Conservation (phyloP, 2,329 filamentous ascomycete genomes). For the Alternaria triticina region DNA sequence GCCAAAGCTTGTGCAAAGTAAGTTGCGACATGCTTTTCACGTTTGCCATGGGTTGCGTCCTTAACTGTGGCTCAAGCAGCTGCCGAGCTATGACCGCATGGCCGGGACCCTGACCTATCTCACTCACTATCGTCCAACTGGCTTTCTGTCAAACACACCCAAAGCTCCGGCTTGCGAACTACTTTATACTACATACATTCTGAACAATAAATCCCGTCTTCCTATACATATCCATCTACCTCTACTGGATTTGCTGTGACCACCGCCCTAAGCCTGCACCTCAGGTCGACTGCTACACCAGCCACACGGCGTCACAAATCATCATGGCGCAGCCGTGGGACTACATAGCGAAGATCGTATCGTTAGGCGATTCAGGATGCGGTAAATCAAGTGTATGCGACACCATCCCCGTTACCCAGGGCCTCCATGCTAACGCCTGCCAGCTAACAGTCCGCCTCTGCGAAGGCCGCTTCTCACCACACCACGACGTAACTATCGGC, state of each 20-base stretch:
- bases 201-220: neutral
- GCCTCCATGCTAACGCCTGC: constrained; percentile 15
- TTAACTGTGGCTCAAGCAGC: constrained; percentile 2
- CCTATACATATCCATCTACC: neutral
- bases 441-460: constrained; percentile 91
- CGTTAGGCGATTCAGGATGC: constrained; percentile 94
- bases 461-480: constrained; percentile 91
- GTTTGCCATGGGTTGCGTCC: neutral
- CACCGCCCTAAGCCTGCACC: neutral
- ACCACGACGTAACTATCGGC: constrained; percentile 96
- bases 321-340: constrained; percentile 78
- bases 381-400: constrained; percentile 77
- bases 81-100: constrained; percentile 28
- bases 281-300: neutral
- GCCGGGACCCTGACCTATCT: constrained; percentile 11
- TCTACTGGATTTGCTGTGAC: neutral
- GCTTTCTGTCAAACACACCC: constrained; percentile 1
- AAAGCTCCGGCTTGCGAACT: neutral
- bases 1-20: neutral
- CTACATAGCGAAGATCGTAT: constrained; percentile 98
- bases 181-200: neutral
- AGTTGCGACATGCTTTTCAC: neutral
- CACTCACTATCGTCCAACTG: constrained; percentile 4
- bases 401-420: neutral
- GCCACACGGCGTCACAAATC: constrained; percentile 12